Conservation (phyloP, 2,329 filamentous ascomycete genomes). For the Balansia obtecta region DNA sequence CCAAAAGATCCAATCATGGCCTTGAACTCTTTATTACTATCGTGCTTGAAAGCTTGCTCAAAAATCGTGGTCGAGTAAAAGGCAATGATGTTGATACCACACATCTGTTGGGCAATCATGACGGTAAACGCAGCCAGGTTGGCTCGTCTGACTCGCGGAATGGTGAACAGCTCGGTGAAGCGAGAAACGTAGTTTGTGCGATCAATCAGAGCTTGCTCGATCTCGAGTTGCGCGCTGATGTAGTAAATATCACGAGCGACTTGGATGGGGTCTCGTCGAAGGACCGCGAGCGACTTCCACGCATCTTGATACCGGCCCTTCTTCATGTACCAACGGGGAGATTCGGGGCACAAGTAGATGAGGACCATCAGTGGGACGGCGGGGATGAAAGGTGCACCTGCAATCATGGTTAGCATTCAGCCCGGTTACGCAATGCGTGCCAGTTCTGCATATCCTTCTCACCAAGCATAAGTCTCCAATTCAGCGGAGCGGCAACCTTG, state of each 20-base stretch:
- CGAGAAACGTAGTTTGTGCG: slow-evolving; percentile 31
- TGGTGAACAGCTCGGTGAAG: slow-evolving; percentile 50
- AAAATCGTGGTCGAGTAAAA: slow-evolving; percentile 60
- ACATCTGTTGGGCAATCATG: slow-evolving; percentile 69
- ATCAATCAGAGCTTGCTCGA: slow-evolving; percentile 26
- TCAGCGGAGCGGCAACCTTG: slow-evolving; percentile 13
- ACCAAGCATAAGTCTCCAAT: slow-evolving; percentile 36
- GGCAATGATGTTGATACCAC: slow-evolving; percentile 56
- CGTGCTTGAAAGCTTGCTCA: slow-evolving; percentile 39
- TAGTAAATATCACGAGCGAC: slow-evolving; percentile 50
- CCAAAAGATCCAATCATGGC: slow-evolving; percentile 38
- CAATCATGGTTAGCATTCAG: neutral
- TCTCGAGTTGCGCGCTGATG: slow-evolving; percentile 29
- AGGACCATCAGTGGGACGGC: slow-evolving; percentile 38
- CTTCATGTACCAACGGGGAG: slow-evolving; percentile 53
- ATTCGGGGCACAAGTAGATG: slow-evolving; percentile 52
- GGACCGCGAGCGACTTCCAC: slow-evolving; percentile 38
- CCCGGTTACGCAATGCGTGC: too few species aligned
- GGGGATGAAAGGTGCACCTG: slow-evolving; percentile 43
- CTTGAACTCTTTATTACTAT: slow-evolving; percentile 24
- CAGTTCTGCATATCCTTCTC: neutral
- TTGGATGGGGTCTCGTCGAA: slow-evolving; percentile 42
- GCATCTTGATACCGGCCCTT: slow-evolving; percentile 49
- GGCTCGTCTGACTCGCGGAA: slow-evolving; percentile 56
- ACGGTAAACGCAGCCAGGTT: slow-evolving; percentile 66